Base-by-base conservation (phyloP, 2,329 filamentous ascomycete genomes). In the Cryphonectria nitschkei region DNA sequence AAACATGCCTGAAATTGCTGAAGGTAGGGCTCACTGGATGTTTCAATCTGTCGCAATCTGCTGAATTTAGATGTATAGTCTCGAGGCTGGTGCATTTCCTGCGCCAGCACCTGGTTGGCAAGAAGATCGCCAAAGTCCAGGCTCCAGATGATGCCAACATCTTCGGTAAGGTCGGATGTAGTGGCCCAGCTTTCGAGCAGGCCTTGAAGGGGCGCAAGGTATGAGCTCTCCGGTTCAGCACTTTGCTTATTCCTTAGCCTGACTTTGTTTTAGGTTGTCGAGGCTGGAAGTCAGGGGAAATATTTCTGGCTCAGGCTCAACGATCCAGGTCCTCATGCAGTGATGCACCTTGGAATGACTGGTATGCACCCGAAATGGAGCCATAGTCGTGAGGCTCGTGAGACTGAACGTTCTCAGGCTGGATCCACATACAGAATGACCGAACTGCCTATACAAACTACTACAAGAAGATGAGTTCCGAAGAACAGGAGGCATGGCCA, bases 111-210 rank as follows among this genome's bases (percentile, higher is more conserved):
- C 87, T 97, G n/a, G 92, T 97, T 39, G 94, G 93, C 69, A 96
- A 93, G 82, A 92, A 86, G 13, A 90, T 99, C 72, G 83, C 86
- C 63, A 88, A 87, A 56, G 92, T 93, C 68, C 84, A 87, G 34
- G 91, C 93, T 16, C 86, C 91, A 73, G 91, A 97, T 76, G 95
- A 99, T 82, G 84, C 85, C 75, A 95, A 92, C 78, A 87, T 99
- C 7, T 99, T 95, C 80, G 94, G 95, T 75, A 98, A 98, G 81
- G 94, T 90, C 29, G 94, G 95, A 41, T 97, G 93, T 0, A 93
- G 88, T 26, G 93, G 91, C 0, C 80, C 88, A 0, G 92, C 91
- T 41, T 94, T 99, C 73, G 85, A 93, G 75, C 86, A 88, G 68
- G 90, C 92, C 0, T 84, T 98, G 77, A 86, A 86, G 3, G 94